Evolutionary conservation across 345 rosid genomes (phyloP).

Genomic region (Linum tenue): DNA sequence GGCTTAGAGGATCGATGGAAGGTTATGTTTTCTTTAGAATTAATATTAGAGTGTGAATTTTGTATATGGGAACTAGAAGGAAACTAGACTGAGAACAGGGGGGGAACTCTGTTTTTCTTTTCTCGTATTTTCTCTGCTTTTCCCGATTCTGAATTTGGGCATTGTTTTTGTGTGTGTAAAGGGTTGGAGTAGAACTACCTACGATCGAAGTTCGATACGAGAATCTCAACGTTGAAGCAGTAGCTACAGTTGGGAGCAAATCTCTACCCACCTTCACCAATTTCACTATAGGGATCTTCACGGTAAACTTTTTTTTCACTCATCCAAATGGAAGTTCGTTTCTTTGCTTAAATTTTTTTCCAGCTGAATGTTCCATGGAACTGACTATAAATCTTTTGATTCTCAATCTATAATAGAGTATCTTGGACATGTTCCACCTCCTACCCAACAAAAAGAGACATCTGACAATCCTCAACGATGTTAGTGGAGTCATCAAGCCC

Average conservation of each 20-base stretch:
- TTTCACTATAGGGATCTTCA: neutral
- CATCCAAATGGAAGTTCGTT: neutral
- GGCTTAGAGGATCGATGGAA: no score
- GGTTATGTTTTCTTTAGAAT: no score
- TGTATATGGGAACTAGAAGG: no score
- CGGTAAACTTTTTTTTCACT: neutral
- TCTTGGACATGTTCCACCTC: neutral
- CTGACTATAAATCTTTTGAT: neutral
- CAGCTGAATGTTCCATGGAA: neutral
- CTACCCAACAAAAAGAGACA: slow-evolving; percentile 5
- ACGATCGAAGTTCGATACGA: slow-evolving; percentile 4
- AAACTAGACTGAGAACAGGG: no score
- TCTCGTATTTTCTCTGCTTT: no score
- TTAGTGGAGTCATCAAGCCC: slow-evolving; percentile 11
- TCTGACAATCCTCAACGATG: slow-evolving; percentile 1
- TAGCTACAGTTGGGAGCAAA: neutral
- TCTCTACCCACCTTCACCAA: slow-evolving; percentile 1
- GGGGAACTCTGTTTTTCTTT: no score
- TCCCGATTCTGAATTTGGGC: no score
- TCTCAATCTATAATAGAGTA: neutral
- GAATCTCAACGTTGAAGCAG: slow-evolving; percentile 5
- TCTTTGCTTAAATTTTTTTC: neutral
- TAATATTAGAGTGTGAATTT: no score
- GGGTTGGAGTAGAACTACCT: slow-evolving; percentile 1
- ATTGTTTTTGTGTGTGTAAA: no score